Conservation (phyloP, 805 yeast genomes). For the Yamadazyma takamatsuzukensis region DNA sequence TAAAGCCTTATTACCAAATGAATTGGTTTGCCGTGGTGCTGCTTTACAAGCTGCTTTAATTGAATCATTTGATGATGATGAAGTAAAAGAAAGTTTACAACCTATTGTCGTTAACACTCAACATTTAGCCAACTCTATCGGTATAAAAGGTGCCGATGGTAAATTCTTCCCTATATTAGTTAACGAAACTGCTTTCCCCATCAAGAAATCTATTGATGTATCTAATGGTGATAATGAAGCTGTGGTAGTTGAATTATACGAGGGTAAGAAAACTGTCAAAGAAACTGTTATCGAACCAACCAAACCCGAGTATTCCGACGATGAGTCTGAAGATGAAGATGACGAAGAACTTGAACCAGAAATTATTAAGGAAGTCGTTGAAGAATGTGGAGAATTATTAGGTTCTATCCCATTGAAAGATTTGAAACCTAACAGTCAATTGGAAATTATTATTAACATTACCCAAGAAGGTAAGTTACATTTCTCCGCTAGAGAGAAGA, state of each 20-base stretch:
- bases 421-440: conserved; percentile 56
- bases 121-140: conserved; percentile 80
- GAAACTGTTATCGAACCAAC: conserved; percentile 76
- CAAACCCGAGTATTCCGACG: conserved; percentile 38
- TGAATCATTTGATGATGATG: conserved; percentile 80
- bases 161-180: conserved; percentile 69
- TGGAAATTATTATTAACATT: conserved; percentile 68
- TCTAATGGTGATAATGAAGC: conserved; percentile 55
- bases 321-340: conserved; percentile 46
- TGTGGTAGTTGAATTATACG: conserved; percentile 69
- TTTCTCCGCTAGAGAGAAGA: conserved; percentile 63
- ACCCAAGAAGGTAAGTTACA: conserved; percentile 63
- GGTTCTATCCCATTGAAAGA: conserved; percentile 77
- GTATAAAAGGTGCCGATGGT: conserved; percentile 72
- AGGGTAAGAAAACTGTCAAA: conserved; percentile 80
- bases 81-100: conserved; percentile 72
- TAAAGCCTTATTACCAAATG: conserved; percentile 84
- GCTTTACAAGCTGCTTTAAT: conserved; percentile 92
- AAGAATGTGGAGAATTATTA: conserved; percentile 67
- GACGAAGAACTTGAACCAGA: conserved; percentile 86
- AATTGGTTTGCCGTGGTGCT: conserved; percentile 88
- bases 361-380: conserved; percentile 68
- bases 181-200: conserved; percentile 87
- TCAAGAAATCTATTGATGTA: conserved; percentile 68
- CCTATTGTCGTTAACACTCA: conserved; percentile 86